Evolutionary conservation across 1,139 yeast species (phyloP).

Genomic region (Diutina neorugosa): DNA sequence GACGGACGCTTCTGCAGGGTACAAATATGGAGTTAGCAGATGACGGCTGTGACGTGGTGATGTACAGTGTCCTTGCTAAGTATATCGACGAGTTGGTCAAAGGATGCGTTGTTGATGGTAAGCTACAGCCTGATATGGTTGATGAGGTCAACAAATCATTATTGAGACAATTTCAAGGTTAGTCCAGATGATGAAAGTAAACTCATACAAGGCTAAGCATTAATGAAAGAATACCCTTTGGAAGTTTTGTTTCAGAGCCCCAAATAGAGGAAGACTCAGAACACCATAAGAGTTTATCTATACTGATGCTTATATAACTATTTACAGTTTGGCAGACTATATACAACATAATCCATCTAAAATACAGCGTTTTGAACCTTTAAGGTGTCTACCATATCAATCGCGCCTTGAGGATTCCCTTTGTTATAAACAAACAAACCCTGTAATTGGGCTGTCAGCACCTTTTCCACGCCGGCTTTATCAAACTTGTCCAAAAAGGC

Average conservation of each 20-base stretch:
- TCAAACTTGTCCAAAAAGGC: conserved; percentile 44
- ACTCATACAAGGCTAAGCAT: too few species aligned
- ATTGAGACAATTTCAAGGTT: not conserved
- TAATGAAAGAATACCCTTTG: too few species aligned
- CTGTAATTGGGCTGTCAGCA: conserved; percentile 91
- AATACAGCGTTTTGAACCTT: conserved; percentile 12
- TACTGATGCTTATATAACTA: not conserved
- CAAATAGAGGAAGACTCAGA: too few species aligned
- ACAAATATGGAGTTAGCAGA: not conserved
- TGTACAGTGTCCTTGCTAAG: not conserved
- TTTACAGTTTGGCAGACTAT: not conserved
- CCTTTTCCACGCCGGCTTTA: conserved; percentile 31
- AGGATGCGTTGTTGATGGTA: not conserved
- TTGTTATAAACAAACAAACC: conserved; percentile 92
- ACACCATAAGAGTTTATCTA: too few species aligned
- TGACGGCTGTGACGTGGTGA: not conserved
- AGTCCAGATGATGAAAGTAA: not conserved
- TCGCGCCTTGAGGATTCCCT: conserved; percentile 67
- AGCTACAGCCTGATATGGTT: not conserved
- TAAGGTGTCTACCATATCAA: conserved; percentile 45
- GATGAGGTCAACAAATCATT: not conserved
- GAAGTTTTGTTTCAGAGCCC: too few species aligned
- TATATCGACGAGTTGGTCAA: not conserved
- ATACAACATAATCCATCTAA: not conserved
- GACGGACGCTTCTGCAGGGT: not conserved